These are phyloP conservation scores for Falciphora oryzae DNA, from an alignment of 2,329 filamentous ascomycete species.

Conservation along the genomic window DNA sequence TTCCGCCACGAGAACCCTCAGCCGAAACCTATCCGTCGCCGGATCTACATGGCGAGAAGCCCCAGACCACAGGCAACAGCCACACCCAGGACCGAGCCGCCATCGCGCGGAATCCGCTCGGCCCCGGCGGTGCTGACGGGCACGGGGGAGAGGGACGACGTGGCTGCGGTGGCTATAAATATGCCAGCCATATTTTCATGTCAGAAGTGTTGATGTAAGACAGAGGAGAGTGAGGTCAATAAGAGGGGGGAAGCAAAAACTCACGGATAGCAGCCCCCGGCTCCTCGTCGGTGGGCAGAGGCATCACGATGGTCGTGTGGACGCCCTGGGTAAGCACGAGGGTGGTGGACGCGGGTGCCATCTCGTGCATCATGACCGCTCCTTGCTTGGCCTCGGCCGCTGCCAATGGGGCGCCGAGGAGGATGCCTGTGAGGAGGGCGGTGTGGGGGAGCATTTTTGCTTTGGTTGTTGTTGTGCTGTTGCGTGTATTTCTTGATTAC, in stretches of 20 bases:
- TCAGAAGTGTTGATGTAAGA: too few relatives aligned
- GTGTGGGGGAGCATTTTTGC: not conserved
- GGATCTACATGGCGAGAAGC: slow-evolving; percentile 25
- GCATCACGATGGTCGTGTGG: slow-evolving; percentile 1
- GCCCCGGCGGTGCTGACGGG: slow-evolving; percentile 6
- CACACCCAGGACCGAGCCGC: slow-evolving; percentile 7
- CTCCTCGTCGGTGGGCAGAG: not conserved
- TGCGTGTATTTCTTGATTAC: not conserved
- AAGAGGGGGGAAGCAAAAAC: not conserved
- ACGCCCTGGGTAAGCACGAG: not conserved
- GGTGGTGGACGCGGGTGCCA: not conserved
- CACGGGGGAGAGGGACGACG: not conserved
- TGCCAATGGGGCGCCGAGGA: not conserved
- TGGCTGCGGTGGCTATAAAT: too few relatives aligned
- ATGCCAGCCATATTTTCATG: too few relatives aligned
- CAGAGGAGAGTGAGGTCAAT: too few relatives aligned
- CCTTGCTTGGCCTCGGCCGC: not conserved
- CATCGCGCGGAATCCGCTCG: not conserved
- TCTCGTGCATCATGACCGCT: not conserved
- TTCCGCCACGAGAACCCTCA: not conserved
- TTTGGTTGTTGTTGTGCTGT: not conserved
- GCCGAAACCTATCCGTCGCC: not conserved
- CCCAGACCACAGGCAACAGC: slow-evolving; percentile 18
- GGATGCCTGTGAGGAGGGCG: not conserved
- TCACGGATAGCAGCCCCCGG: not conserved